Base-by-base conservation (phyloP, 306 rosid genomes). In the Castanea crenata region DNA sequence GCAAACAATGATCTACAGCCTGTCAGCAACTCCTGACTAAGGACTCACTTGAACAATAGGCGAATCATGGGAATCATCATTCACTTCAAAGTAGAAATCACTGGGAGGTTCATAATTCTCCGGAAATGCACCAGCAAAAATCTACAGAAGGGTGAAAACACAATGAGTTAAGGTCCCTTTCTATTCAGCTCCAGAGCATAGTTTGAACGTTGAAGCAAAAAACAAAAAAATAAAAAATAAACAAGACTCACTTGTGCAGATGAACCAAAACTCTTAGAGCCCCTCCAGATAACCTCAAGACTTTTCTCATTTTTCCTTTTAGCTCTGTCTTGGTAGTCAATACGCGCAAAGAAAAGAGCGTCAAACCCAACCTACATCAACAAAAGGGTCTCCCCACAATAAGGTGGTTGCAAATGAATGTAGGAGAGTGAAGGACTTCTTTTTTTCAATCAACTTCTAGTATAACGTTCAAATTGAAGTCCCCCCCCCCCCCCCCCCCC, bases 261-360 rank as follows among this genome's bases (percentile, higher is more conserved):
- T 20, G 93, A 89, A 85, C 91, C 92, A 81, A 92, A 80, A 85
- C 86, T 89, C 85, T 83, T 90, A 14, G 94, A 92, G 38, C 90
- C 97, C 76, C 71, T 86, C 97, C 97, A 92, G 71, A 92, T 83
- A 78, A 92, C 90, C 80, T 92, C 97, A 68, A 92, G 97, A 44
- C 87, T 82, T 86, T 89, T 92, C 38, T 91, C 88, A 78, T 73
- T 82, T 76, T 87, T 88, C 59, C 96, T 80, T 83, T 82, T 91
- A 3, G 89, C 94, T 88, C 92, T 79, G 67, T 89, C 97, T 92
- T 92, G 96, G 87, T 92, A 92, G 69, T 92, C 96, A 20, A 92
- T 92, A 75, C 96, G 93, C 3, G 89, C 93, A 76, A 92, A 92
- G 84, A 86, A 92, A 27, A 91, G 83, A 52, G 97, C 91, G 74